A percentile compares a stretch with the other conserved stretches of the same genome.
Conservation (phyloP, 148 eudicot species). For the Nyssa sinensis region DNA sequence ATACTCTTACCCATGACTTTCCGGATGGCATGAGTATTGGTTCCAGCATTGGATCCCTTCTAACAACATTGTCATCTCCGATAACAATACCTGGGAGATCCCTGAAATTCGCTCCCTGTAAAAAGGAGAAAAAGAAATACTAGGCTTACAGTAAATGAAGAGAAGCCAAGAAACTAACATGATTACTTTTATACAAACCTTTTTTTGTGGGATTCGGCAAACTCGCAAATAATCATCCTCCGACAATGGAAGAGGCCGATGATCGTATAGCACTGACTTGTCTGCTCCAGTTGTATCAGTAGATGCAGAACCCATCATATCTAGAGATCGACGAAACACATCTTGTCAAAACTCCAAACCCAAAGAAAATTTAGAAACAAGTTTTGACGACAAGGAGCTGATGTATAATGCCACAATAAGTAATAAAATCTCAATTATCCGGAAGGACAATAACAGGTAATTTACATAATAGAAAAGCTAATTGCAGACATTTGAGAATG, state of each 20-base stretch:
- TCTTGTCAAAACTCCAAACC: not conserved
- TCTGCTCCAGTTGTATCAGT: not conserved
- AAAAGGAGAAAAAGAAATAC: not conserved
- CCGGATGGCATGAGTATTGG: slow-evolving; percentile 48
- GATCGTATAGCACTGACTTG: slow-evolving; percentile 41
- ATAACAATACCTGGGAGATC: slow-evolving; percentile 53
- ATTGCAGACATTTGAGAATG: not conserved
- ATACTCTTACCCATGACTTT: slow-evolving; percentile 38
- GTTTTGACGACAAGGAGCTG: not conserved
- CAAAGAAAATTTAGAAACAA: no score
- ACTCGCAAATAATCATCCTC: slow-evolving; percentile 54
- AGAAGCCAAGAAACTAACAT: not conserved
- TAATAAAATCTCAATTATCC: not conserved
- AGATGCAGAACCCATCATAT: slow-evolving; percentile 34
- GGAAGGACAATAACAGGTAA: not conserved
- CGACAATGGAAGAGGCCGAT: slow-evolving; percentile 37
- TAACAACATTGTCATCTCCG: slow-evolving; percentile 44
- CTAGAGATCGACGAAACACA: slow-evolving; percentile 19
- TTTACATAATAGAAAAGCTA: not conserved
- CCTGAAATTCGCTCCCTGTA: slow-evolving; percentile 61
- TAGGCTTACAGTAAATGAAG: not conserved
- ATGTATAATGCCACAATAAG: not conserved
- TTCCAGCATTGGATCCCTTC: slow-evolving; percentile 35
- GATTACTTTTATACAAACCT: slow-evolving; percentile 26
- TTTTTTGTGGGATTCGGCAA: slow-evolving; percentile 41